phyloP scores from a whole-genome alignment of 257 asterid species.

The Thymus quinquecostatus region DNA sequence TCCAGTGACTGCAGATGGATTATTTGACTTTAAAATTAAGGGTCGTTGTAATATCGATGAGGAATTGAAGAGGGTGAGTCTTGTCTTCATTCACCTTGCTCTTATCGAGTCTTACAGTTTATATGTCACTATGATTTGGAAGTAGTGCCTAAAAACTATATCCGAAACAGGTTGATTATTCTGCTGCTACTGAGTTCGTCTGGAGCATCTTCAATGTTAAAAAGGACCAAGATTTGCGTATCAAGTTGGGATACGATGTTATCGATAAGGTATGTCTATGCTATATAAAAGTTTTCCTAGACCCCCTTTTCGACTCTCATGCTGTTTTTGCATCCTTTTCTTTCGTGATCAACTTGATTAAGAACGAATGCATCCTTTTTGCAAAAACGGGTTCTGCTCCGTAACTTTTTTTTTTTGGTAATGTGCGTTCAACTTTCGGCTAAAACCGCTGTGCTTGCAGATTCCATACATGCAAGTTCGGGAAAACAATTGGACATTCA shows the following conservation, averaged over 20 bases:
- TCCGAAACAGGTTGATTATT: conserved; percentile 52
- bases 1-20: conserved; percentile 59
- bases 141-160: conserved; percentile 19
- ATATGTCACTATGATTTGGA: too few relatives aligned
- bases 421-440: background rate
- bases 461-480: conserved; percentile 72
- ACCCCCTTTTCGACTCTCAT: background rate
- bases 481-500: conserved; percentile 85
- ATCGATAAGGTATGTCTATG: conserved; percentile 60
- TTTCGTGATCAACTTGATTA: background rate
- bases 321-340: background rate
- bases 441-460: conserved; percentile 38
- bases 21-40: conserved; percentile 62
- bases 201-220: conserved; percentile 65
- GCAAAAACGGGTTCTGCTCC: background rate
- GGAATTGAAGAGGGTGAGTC: conserved; percentile 60
- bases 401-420: background rate
- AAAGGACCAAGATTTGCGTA: conserved; percentile 74
- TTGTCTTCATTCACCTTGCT: background rate
- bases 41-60: conserved; percentile 63
- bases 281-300: conserved; percentile 2
- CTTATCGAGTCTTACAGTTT: too few relatives aligned
- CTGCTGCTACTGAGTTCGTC: conserved; percentile 78
- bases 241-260: conserved; percentile 80
- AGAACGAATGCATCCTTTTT: background rate